Percentiles rank a stretch among this genome's conserved stretches.
Evolutionary conservation across 2,329 filamentous ascomycete genomes (phyloP).

Genomic region (Zymoseptoria passerinii): DNA sequence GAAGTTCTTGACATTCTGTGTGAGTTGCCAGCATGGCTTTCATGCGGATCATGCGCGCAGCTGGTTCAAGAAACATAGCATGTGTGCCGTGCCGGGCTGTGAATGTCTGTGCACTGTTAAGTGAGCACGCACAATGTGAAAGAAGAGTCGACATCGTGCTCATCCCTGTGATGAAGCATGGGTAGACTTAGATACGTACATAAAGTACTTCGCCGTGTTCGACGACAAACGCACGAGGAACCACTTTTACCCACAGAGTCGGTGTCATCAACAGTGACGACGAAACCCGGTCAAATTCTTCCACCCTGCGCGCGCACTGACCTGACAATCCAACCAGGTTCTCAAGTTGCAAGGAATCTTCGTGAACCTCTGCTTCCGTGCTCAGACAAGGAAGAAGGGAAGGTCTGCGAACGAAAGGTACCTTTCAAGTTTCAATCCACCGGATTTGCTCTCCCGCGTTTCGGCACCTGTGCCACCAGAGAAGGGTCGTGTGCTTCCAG

Average conservation of each 20-base stretch:
- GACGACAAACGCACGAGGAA: not conserved
- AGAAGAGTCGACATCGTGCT: not conserved
- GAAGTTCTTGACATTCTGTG: conserved; percentile 52
- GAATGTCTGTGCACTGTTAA: conserved; percentile 40
- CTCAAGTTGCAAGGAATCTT: not conserved
- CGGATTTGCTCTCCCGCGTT: not conserved
- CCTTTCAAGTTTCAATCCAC: not conserved
- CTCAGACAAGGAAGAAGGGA: not conserved
- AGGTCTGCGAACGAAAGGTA: not conserved
- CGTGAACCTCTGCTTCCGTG: not conserved
- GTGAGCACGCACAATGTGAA: not conserved
- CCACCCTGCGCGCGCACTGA: not conserved
- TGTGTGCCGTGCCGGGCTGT: conserved; percentile 50
- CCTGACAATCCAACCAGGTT: not conserved
- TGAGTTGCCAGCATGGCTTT: conserved; percentile 55
- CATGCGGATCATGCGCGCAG: conserved; percentile 55
- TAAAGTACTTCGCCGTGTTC: not conserved
- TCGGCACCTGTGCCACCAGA: not conserved
- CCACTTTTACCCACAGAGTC: not conserved
- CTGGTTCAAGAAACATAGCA: conserved; percentile 50
- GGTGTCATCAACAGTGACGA: not conserved
- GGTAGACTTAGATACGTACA: not conserved
- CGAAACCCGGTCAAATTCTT: not conserved
- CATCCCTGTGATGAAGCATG: not conserved
- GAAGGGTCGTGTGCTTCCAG: not conserved